Base-by-base conservation (phyloP, 768 basidiomycete genomes). In the Lyophyllum decastes region DNA sequence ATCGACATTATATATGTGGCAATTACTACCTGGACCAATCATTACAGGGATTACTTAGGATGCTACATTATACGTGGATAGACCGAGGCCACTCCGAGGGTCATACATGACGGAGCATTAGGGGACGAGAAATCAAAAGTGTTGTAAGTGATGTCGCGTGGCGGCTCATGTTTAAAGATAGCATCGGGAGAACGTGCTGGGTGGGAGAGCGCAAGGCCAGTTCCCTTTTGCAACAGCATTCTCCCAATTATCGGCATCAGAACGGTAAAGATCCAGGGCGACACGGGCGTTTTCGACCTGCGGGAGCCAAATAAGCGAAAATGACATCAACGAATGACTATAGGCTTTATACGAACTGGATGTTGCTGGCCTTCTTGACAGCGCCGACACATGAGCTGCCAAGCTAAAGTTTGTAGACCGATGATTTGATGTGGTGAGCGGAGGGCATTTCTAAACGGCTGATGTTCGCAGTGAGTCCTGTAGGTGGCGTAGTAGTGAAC, bases 261-360 rank as follows among this genome's bases (percentile, higher is more conserved):
- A 82, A 27, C 83, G 72, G 64, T 82, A 84, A 21, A 84, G 70
- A 60, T 84, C 83, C 66, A 83, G 67, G 12, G 79, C 75, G 21
- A 78, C 83, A 25, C 91, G 83, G 2, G 89, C 87, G 65, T 92
- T 92, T 70, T 94, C 92, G 34, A 88, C 70, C 92, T 94, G 66
- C 16, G 56, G 41, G 57, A 60, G 34, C 50, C 35, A 63, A 51
- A 59, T 54, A 45, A 52, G 50, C 43, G 44, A 57, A 33, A 54
- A 47, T 55, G 54, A 52, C 24, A 46, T 59, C 19, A 46, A 22
- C 21, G 38, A 45, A 55, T n/a, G 2, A 38, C 35, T 43, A 55
- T 44, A 55, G 35, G 24, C 43, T 62, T 2, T 38, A 82, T 38
- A 82, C 88, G 66, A 66, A 94, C 92, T 10, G 90, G 87, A 69